Base-by-base conservation (phyloP, 306 rosid genomes). In the Sechiopsis laciniata region DNA sequence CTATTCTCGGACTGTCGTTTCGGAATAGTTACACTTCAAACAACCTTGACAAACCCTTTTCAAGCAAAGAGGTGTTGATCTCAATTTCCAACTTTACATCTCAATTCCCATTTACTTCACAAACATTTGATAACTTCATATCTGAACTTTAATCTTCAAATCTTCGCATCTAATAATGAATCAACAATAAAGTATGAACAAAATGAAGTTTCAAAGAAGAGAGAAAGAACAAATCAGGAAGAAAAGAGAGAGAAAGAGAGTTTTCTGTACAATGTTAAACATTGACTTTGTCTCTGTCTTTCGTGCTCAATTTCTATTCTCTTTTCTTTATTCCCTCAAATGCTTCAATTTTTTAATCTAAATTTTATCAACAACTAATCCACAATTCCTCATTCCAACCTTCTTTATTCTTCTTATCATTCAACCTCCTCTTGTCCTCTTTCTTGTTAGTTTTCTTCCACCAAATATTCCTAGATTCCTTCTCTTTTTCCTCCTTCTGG, bases 201-300 rank as follows among this genome's bases (percentile, higher is more conserved):
- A 22, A 19, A 4, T 29, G 32, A 22, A 21, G 15, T 1, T 57
- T 57, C 32, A 17, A 12, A 56, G 2, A 24, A 56, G 61, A 56
- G 64, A 22, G 64, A 24, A n/a, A 60, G 37, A 58, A 32, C 37
- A 32, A 32, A 32, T 32, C 37, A 32, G 2, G 37, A 32, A 32
- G 37, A 32, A 32, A 35, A 58, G 16, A 55, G 65, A 59, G 65
- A 59, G 4, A 24, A 16, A 66, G 29, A 45, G 72, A 45, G 72
- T 8, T 66, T 45, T 45, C 10, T 20, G 9, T 0, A 45, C 26
- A 64, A 64, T n/a, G 52, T 46, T 20, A 6, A 46, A 67, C 26
- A 20, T 67, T 67, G 72, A 67, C 72, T 67, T 67, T 42, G 37
- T 67, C 11, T 66, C 10, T 45, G 72, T 67, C 71, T 64, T 67